Evolutionary conservation across 1,139 yeast genomes (phyloP).

Genomic region (Pichia sp.): DNA sequence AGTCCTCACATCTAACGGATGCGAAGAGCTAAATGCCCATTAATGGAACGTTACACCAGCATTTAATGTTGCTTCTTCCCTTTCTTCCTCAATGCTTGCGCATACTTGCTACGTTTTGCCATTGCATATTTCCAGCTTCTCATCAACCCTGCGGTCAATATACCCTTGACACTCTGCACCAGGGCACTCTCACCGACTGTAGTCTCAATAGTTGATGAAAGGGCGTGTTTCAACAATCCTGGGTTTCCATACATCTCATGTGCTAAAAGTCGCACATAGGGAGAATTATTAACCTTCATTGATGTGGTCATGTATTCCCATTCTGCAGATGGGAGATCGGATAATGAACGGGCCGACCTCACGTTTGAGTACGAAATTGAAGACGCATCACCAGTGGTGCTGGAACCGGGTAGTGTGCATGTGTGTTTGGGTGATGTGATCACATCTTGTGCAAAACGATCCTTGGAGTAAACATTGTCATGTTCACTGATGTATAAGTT

Average conservation of each 20-base stretch:
- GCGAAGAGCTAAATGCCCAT: no score
- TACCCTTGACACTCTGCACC: constrained; percentile 73
- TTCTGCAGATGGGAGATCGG: constrained; percentile 20
- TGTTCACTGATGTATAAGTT: constrained; percentile 26
- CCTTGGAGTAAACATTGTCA: constrained; percentile 11
- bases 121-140: constrained; percentile 71
- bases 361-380: constrained; percentile 6
- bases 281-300: constrained; percentile 21
- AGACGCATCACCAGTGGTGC: background rate
- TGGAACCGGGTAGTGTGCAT: no score
- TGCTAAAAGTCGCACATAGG: constrained; percentile 34
- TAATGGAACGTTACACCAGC: no score
- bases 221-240: constrained; percentile 29
- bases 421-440: no score
- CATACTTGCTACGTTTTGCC: constrained; percentile 52
- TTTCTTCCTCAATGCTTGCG: no score
- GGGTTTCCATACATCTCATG: constrained; percentile 24
- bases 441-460: background rate
- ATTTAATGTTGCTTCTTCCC: no score
- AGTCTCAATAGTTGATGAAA: constrained; percentile 39
- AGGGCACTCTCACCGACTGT: constrained; percentile 68
- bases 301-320: constrained; percentile 26
- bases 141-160: constrained; percentile 75
- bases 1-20: no score
- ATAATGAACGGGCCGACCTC: background rate